These are phyloP conservation scores for Dactylellina drechsleri DNA, from an alignment of 2,329 filamentous ascomycete species.

Conservation along the genomic window DNA sequence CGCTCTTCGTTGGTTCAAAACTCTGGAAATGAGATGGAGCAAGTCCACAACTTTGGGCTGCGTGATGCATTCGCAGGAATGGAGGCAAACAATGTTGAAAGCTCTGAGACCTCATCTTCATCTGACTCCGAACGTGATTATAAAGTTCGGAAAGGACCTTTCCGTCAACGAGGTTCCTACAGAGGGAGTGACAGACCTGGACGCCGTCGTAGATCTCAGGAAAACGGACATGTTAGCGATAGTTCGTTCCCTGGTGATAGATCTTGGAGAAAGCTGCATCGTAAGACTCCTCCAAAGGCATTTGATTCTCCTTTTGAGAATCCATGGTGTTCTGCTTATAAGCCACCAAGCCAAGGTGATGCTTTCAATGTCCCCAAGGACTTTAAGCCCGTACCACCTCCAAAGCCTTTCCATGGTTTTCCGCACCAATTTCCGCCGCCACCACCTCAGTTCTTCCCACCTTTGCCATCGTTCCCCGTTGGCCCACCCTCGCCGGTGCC, in stretches of 20 bases:
- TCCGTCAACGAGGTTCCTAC: slow-evolving; percentile 21
- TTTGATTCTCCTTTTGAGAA: slow-evolving; percentile 47
- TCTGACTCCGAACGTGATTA: slow-evolving; percentile 50
- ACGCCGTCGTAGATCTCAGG: slow-evolving; percentile 37
- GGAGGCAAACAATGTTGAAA: slow-evolving; percentile 9
- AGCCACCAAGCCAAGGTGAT: slow-evolving; percentile 19
- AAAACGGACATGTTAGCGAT: slow-evolving; percentile 38
- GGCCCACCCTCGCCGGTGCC: slow-evolving; percentile 29
- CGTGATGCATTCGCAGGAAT: slow-evolving; percentile 24
- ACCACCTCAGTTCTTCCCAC: slow-evolving; percentile 51
- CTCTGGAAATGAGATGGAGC: slow-evolving; percentile 8
- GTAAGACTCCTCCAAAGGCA: slow-evolving; percentile 20
- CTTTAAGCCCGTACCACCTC: slow-evolving; percentile 39
- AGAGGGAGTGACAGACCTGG: slow-evolving; percentile 20
- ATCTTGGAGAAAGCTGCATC: slow-evolving; percentile 23
- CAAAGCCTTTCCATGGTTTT: slow-evolving; percentile 47
- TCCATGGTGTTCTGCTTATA: slow-evolving; percentile 28
- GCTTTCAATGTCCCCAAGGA: slow-evolving; percentile 28
- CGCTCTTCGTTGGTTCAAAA: slow-evolving; percentile 7
- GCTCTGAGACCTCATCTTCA: slow-evolving; percentile 40
- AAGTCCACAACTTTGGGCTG: slow-evolving; percentile 11
- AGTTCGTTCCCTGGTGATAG: slow-evolving; percentile 30
- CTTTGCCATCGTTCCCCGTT: slow-evolving; percentile 34
- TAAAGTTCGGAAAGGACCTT: slow-evolving; percentile 32
- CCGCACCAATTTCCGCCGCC: slow-evolving; percentile 50